Evolutionary conservation across 2,329 filamentous ascomycete genomes (phyloP).

Genomic region (Apiospora kogelbergensis): DNA sequence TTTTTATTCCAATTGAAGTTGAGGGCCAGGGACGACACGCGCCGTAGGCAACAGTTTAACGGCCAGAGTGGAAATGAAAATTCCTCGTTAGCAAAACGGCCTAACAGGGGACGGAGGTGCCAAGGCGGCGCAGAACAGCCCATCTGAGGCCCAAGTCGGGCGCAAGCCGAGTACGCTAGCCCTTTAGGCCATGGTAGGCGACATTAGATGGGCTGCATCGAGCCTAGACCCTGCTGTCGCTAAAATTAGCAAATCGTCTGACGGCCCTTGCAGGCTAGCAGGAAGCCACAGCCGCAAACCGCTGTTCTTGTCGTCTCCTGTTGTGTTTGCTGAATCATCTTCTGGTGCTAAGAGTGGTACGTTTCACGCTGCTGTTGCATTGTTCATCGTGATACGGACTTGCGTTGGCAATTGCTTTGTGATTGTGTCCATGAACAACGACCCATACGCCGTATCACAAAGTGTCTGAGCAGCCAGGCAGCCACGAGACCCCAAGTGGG

Average conservation of each 20-base stretch:
- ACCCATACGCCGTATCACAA: neutral
- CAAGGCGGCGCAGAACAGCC: slow-evolving; percentile 1
- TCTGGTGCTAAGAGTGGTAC: neutral
- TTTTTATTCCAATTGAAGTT: neutral
- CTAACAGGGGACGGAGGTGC: neutral
- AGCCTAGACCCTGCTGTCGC: neutral
- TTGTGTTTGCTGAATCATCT: neutral
- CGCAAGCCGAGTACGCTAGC: neutral
- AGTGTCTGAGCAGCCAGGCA: neutral
- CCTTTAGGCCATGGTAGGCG: neutral
- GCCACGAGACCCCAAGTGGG: too few relatives aligned
- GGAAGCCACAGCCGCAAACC: neutral
- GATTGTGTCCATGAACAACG: neutral
- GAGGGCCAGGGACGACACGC: neutral
- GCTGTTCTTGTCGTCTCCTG: neutral
- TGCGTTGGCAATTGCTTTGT: neutral
- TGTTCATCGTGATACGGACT: neutral
- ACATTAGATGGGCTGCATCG: neutral
- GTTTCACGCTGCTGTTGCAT: neutral
- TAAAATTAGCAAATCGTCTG: neutral
- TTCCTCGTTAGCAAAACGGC: neutral
- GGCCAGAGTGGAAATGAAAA: neutral
- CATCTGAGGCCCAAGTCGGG: neutral
- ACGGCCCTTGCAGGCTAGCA: neutral
- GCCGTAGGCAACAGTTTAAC: neutral